Percentiles rank a stretch among this genome's conserved stretches.
Evolutionary conservation across 352 stramenopile species (phyloP).

Genomic region (Elongisporangium undulatum): DNA sequence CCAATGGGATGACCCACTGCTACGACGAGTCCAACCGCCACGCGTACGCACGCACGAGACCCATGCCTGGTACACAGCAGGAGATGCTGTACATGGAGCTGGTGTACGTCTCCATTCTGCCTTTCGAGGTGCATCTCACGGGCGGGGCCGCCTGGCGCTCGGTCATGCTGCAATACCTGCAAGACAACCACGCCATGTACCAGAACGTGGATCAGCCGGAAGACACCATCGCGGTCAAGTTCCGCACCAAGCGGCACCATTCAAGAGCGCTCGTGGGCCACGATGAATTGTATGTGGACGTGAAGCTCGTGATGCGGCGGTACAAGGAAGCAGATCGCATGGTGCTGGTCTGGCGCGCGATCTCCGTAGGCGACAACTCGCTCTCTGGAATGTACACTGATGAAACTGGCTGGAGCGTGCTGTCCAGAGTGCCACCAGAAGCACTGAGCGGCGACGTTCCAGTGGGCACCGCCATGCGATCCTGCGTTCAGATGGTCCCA

Average conservation of each 20-base stretch:
- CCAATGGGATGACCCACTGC: conserved; percentile 35
- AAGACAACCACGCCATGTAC: conserved; percentile 29
- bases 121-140: conserved; percentile 26
- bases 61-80: conserved; percentile 4
- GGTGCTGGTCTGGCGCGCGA: conserved; percentile 47
- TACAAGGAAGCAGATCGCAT: conserved; percentile 40
- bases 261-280: conserved; percentile 6
- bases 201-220: conserved; percentile 10
- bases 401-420: conserved; percentile 58
- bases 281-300: conserved; percentile 21
- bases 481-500: conserved; percentile 36
- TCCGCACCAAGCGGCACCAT: conserved; percentile 18
- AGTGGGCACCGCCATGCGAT: conserved; percentile 34
- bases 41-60: conserved; percentile 25
- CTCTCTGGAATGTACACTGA: conserved; percentile 48
- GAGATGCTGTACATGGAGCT: conserved; percentile 37
- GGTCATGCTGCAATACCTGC: conserved; percentile 28
- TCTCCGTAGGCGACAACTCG: conserved; percentile 25
- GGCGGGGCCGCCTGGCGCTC: conserved; percentile 28
- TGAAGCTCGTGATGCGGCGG: conserved; percentile 39
- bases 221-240: conserved; percentile 42
- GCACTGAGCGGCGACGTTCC: conserved; percentile 6
- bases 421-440: conserved; percentile 31
- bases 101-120: conserved; percentile 35
- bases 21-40: conserved; percentile 39